Base-by-base conservation (phyloP, 2,329 filamentous ascomycete species). In the Macrophomina tecta region DNA sequence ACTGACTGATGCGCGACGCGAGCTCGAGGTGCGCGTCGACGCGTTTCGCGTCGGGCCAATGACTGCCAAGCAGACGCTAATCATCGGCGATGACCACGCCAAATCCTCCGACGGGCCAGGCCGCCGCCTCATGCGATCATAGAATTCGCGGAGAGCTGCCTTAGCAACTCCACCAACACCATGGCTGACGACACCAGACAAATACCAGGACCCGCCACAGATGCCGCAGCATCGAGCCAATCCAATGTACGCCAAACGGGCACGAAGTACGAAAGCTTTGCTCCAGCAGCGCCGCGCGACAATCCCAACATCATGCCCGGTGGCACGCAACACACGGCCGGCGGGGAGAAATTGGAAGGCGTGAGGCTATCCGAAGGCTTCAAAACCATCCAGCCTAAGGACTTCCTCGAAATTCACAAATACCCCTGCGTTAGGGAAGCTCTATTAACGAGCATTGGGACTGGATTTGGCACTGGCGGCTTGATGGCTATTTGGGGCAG, bases 381-480 rank as follows among this genome's bases (percentile, higher is more conserved):
- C 60, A 86, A 87, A 69, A 87, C 85, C 56, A 89, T 94, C 69
- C 88, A 88, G 69, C 75, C 84, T 46, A 83, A 89, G 46, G 92
- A 94, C 73, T 91, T 94, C 70, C 78, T 87, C 52, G 87, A 88
- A 52, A 83, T 96, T 64, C 90, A 94, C 77, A 90, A 91, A 78
- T 86, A 89, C 67, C 94, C 94, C 0, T 98, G 95, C 78, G 91
- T 92, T 23, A 85, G 94, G 69, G 90, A 97, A 75, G 90, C 92
- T 2, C 83, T 97, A 64, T 82, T 98, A 72, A 89, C 91, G 1
- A 95, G 93, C 30, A 96, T 99, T 73, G 91, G 88, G 0, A 85
- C 87, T 2, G 95, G 92, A 3, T 91, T 93, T 69, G 90, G 86
- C 4, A 80, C 92, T 38, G 94, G 94, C 65, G 90, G 89, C 67